A percentile compares a stretch with the other conserved stretches of the same genome.
Conservation (phyloP, 768 basidiomycete species). For the Mycena leptocephala region DNA sequence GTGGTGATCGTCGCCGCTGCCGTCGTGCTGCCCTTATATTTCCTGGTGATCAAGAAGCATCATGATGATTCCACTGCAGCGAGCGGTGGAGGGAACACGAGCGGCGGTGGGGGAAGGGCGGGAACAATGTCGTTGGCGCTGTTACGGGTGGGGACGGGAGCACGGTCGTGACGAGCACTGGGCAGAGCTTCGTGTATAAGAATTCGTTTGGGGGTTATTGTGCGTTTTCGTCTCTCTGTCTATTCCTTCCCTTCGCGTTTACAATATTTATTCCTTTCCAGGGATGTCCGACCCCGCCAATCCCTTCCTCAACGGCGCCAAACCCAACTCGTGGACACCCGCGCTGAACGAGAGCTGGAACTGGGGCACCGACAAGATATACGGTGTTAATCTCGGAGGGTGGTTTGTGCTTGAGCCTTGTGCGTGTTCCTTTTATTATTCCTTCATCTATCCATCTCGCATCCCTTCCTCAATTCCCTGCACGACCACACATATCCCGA, state of each 20-base stretch:
- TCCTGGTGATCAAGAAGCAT: constrained; percentile 66
- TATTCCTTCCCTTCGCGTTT: neutral
- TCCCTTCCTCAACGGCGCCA: constrained; percentile 84
- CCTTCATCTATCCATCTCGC: no score
- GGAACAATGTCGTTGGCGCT: neutral
- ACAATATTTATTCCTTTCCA: neutral
- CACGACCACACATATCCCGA: no score
- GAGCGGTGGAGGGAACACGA: no score
- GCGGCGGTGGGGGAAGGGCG: neutral
- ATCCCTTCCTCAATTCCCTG: no score
- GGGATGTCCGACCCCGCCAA: constrained; percentile 67
- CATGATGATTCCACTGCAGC: no score
- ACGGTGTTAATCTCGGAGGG: constrained; percentile 85
- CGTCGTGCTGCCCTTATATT: constrained; percentile 72
- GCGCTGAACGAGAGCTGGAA: constrained; percentile 84
- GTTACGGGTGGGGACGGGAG: neutral
- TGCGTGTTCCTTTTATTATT: constrained; percentile 29
- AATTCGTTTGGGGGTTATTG: constrained; percentile 86
- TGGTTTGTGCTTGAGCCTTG: constrained; percentile 83
- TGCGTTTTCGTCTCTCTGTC: constrained; percentile 54
- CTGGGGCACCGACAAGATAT: constrained; percentile 74
- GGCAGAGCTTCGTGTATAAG: constrained; percentile 81
- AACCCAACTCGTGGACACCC: constrained; percentile 86
- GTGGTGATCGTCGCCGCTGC: constrained; percentile 57
- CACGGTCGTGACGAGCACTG: constrained; percentile 52